These are phyloP conservation scores for Botrytis fragariae DNA, from an alignment of 2,329 filamentous ascomycete species.

Conservation along the genomic window DNA sequence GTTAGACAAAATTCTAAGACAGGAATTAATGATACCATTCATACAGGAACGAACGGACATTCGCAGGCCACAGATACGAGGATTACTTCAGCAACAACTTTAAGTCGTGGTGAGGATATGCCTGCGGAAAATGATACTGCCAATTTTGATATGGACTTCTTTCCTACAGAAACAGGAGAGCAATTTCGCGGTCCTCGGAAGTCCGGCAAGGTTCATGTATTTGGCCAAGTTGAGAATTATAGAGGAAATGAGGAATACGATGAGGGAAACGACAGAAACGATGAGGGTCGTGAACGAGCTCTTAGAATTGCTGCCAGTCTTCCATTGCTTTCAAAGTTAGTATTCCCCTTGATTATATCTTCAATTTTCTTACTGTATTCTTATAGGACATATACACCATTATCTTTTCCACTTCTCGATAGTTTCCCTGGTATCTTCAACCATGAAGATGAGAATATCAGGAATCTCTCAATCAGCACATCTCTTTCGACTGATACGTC, in stretches of 20 bases:
- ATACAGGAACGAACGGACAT: constrained; percentile 25
- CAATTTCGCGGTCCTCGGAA: constrained; percentile 33
- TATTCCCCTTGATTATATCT: constrained; percentile 20
- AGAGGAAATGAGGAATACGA: constrained; percentile 33
- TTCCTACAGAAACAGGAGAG: constrained; percentile 32
- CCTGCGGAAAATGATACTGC: constrained; percentile 35
- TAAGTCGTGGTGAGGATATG: constrained; percentile 28
- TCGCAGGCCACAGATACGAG: constrained; percentile 34
- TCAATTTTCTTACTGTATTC: constrained; percentile 1
- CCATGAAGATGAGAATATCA: constrained; percentile 40
- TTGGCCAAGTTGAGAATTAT: constrained; percentile 40
- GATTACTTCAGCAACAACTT: constrained; percentile 27
- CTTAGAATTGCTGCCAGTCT: constrained; percentile 36
- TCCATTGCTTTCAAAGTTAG: constrained; percentile 38
- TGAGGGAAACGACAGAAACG: constrained; percentile 27
- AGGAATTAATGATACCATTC: not conserved
- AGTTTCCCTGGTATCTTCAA: constrained; percentile 79
- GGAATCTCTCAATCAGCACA: constrained; percentile 50
- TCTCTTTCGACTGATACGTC: constrained; percentile 72
- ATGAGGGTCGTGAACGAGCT: constrained; percentile 38
- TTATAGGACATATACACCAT: constrained; percentile 43
- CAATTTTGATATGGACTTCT: constrained; percentile 41
- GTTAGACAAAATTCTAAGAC: constrained; percentile 28
- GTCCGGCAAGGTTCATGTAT: constrained; percentile 38
- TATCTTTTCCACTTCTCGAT: constrained; percentile 74